phyloP scores from a whole-genome alignment of 164 flowering plant genomes.

The Sedum album region DNA sequence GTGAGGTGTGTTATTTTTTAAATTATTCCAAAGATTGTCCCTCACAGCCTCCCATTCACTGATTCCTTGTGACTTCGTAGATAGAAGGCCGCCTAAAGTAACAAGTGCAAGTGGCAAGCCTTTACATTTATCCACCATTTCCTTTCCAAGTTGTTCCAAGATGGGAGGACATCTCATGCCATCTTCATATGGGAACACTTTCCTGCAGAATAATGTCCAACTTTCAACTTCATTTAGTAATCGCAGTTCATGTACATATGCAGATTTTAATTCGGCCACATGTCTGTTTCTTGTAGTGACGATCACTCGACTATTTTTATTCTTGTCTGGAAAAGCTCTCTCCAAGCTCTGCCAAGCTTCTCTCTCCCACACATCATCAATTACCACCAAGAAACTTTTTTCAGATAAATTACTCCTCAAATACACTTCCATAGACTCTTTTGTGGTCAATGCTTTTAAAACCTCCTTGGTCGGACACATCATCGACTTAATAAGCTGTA shows the following conservation, averaged over 20 bases:
- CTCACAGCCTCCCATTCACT: slow-evolving; percentile 22
- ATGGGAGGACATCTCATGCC: neutral
- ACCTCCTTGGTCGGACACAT: neutral
- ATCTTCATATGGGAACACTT: neutral
- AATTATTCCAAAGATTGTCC: slow-evolving; percentile 11
- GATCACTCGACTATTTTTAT: slow-evolving; percentile 12
- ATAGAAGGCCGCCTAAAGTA: slow-evolving; percentile 27
- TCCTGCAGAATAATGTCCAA: slow-evolving; percentile 16
- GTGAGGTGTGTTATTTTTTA: slow-evolving; percentile 3
- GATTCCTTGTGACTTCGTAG: neutral
- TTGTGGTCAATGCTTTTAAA: neutral
- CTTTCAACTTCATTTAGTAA: slow-evolving; percentile 13
- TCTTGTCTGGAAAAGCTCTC: slow-evolving; percentile 10
- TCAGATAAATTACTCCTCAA: slow-evolving; percentile 5
- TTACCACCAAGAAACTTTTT: slow-evolving; percentile 14
- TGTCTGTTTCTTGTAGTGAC: slow-evolving; percentile 16
- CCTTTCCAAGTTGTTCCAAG: slow-evolving; percentile 5
- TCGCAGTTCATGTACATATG: slow-evolving; percentile 2
- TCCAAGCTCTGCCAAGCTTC: slow-evolving; percentile 11
- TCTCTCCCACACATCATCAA: slow-evolving; percentile 16
- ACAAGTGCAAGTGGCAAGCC: slow-evolving; percentile 24
- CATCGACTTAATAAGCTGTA: slow-evolving; percentile 3
- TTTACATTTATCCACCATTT: slow-evolving; percentile 17
- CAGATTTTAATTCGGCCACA: slow-evolving; percentile 8
- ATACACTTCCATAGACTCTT: neutral